These are phyloP conservation scores for Phytophthora macrochlamydospora DNA, from an alignment of 352 stramenopile species.

Conservation along the genomic window DNA sequence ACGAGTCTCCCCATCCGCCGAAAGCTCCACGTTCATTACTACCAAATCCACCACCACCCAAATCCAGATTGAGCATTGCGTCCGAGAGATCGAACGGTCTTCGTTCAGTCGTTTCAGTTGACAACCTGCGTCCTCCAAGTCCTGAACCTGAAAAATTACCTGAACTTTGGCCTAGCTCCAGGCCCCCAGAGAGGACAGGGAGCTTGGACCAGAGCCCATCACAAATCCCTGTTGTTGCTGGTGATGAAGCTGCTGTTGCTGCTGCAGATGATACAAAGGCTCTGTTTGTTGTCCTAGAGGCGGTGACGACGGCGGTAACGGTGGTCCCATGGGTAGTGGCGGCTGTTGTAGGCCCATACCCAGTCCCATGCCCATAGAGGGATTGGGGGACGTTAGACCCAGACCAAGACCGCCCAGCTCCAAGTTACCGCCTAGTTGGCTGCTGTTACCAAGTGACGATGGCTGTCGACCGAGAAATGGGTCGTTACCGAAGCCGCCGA, in stretches of 20 bases:
- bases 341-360: conserved; percentile 7
- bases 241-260: conserved; percentile 46
- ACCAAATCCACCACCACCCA: conserved; percentile 19
- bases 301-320: conserved; percentile 24
- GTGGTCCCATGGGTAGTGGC: conserved; percentile 18
- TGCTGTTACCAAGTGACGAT: conserved; percentile 5
- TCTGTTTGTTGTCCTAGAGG: conserved; percentile 16
- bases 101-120: conserved; percentile 10
- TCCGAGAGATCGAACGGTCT: conserved; percentile 46
- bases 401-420: conserved; percentile 24
- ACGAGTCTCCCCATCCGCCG: conserved; percentile 16
- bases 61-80: conserved; percentile 47
- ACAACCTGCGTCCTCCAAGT: conserved; percentile 11
- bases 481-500: conserved; percentile 26
- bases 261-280: conserved; percentile 46
- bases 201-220: conserved; percentile 16
- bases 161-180: conserved; percentile 15
- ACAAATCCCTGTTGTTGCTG: conserved; percentile 32
- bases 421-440: conserved; percentile 13
- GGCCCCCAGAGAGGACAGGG: conserved; percentile 27
- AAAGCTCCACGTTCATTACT: conserved; percentile 13
- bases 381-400: conserved; percentile 10
- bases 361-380: conserved; percentile 18
- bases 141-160: conserved; percentile 8
- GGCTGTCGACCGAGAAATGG: conserved; percentile 12